A percentile compares a stretch with the other conserved stretches of the same genome.
phyloP scores from a whole-genome alignment of 257 asterid species.

The Mitragyna speciosa region DNA sequence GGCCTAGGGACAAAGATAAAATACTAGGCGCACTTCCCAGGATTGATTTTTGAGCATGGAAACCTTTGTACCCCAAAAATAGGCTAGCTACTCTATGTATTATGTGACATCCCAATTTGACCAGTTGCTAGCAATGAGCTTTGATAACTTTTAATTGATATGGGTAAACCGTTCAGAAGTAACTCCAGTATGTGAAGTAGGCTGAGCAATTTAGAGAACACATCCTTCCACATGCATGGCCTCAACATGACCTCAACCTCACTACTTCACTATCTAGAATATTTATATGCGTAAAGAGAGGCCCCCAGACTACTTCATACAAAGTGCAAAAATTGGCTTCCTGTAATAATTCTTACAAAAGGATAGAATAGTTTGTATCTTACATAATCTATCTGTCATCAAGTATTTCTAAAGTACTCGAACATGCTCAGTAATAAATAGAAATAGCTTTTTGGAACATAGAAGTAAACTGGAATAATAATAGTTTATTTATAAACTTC shows the following conservation, averaged over 20 bases:
- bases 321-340: background rate
- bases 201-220: background rate
- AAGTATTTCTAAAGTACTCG: background rate
- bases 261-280: background rate
- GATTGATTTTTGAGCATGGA: background rate
- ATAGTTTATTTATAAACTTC: too few relatives aligned
- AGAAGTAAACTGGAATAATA: too few relatives aligned
- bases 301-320: too few relatives aligned
- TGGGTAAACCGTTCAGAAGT: too few relatives aligned
- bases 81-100: background rate
- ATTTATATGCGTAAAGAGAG: background rate
- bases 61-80: background rate
- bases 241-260: too few relatives aligned
- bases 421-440: background rate
- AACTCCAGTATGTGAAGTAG: background rate
- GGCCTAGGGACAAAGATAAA: background rate
- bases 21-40: background rate
- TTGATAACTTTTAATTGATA: background rate
- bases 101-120: background rate
- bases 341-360: background rate
- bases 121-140: background rate
- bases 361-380: background rate
- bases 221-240: background rate
- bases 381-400: background rate
- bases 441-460: too few relatives aligned